Evolutionary conservation across 495 filamentous ascomycete species (phyloP).

Genomic region (Hypoxylon intermedium): DNA sequence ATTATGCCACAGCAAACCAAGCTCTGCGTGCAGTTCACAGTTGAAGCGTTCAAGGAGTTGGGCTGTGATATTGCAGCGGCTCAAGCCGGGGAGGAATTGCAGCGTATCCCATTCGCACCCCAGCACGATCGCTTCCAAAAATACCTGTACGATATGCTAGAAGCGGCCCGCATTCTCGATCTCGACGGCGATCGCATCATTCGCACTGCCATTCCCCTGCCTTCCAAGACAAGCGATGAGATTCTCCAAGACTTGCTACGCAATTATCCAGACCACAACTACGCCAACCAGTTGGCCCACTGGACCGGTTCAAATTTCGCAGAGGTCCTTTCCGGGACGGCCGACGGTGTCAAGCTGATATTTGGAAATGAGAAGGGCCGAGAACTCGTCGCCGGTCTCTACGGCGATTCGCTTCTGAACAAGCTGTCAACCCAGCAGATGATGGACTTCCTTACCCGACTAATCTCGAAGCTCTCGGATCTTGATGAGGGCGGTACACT

Average conservation of each 20-base stretch:
- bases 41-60: slow-evolving; percentile 56
- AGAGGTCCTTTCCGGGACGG: slow-evolving; percentile 46
- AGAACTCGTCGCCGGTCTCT: slow-evolving; percentile 51
- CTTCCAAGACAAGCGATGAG: slow-evolving; percentile 36
- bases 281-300: slow-evolving; percentile 46
- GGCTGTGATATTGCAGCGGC: slow-evolving; percentile 47
- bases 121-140: slow-evolving; percentile 47
- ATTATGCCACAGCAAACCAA: not conserved
- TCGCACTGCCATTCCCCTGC: slow-evolving; percentile 46
- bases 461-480: slow-evolving; percentile 37
- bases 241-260: slow-evolving; percentile 45
- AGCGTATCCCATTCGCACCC: slow-evolving; percentile 41
- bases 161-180: slow-evolving; percentile 49
- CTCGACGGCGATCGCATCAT: slow-evolving; percentile 40
- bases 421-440: slow-evolving; percentile 47
- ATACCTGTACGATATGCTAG: slow-evolving; percentile 48
- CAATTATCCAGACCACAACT: slow-evolving; percentile 45
- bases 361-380: slow-evolving; percentile 52
- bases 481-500: slow-evolving; percentile 43
- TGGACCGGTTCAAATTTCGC: slow-evolving; percentile 48
- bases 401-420: slow-evolving; percentile 53
- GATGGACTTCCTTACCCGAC: slow-evolving; percentile 46
- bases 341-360: slow-evolving; percentile 53
- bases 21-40: slow-evolving; percentile 48
- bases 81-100: slow-evolving; percentile 43